Base-by-base conservation (phyloP, 352 stramenopile species). In the Globisporangium polare region DNA sequence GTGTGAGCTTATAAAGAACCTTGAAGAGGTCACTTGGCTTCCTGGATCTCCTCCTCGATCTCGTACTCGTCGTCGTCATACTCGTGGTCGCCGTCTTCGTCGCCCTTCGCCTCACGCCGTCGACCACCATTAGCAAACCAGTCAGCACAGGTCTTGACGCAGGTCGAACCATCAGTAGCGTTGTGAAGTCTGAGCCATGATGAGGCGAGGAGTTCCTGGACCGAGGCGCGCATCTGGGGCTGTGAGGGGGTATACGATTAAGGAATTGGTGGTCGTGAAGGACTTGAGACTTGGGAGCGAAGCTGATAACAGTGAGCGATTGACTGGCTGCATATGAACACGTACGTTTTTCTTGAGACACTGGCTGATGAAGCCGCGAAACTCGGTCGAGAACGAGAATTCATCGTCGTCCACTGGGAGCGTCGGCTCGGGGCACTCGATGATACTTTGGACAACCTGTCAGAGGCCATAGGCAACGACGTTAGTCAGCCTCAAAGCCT, bases 371-470 rank as follows among this genome's bases (percentile, higher is more conserved):
- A 92, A 90, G 5, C 68, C 54, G 12, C 74, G 73, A 27, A 92
- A 90, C 49, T 86, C 80, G 5, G 26, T 39, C 0, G 75, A 74
- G 60, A 92, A 92, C 8, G 63, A 20, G 4, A 67, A 52, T 3
- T 72, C 62, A 17, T 18, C 33, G 17, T 72, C 62, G 35, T 74
- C 60, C 5, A 66, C 43, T 4, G 82, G 75, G 6, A 92, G 55
- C 29, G 69, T 55, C 8, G 78, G 80, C 57, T 83, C 73, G 0
- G 75, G 60, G 18, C 72, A 74, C 65, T 92, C 81, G 47, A 92
- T 78, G 58, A 90, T 90, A 35, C 76, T 89, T 46, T 90, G 81
- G 10, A 92, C 80, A 17, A 92, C 70, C 79, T 90, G 52, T 7
- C 35, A 52, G 24, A 45, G 26, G 2, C 45, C 42, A 50, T 13